A percentile compares a stretch with the other conserved stretches of the same genome.
phyloP scores from a whole-genome alignment of 2,329 filamentous ascomycete species.

The Clarireedia paspali region DNA sequence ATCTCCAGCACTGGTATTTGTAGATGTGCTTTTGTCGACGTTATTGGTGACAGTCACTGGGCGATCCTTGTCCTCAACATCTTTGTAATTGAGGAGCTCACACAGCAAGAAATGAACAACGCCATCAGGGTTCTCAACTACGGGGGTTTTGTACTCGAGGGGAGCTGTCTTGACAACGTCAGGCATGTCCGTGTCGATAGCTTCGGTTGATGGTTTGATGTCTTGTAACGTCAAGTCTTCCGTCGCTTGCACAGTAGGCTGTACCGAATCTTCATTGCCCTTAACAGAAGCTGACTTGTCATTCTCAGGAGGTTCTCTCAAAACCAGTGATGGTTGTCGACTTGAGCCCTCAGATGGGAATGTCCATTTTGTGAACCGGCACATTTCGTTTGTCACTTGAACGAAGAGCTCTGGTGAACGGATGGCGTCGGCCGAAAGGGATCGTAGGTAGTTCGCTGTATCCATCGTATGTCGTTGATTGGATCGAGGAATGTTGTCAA shows the following conservation, averaged over 20 bases:
- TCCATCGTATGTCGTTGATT: conserved; percentile 54
- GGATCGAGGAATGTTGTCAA: conserved; percentile 47
- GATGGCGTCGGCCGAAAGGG: conserved; percentile 71
- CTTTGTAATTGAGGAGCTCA: conserved; percentile 84
- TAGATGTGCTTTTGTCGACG: conserved; percentile 13
- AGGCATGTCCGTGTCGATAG: conserved; percentile 49
- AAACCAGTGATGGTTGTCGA: conserved; percentile 37
- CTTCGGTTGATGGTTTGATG: conserved; percentile 54
- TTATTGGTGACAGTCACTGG: conserved; percentile 22
- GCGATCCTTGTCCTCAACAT: conserved; percentile 79
- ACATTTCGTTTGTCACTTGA: conserved; percentile 75
- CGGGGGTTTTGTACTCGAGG: conserved; percentile 68
- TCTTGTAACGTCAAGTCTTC: conserved; percentile 34
- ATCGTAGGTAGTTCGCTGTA: conserved; percentile 63
- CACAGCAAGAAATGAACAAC: conserved; percentile 92
- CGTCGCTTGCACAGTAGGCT: conserved; percentile 29
- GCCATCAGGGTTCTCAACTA: conserved; percentile 87
- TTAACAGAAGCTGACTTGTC: conserved; percentile 12
- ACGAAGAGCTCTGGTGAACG: conserved; percentile 82
- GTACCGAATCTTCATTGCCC: conserved; percentile 23
- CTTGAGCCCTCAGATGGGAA: conserved; percentile 28
- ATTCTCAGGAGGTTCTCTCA: conserved; percentile 20
- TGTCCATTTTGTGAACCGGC: conserved; percentile 61
- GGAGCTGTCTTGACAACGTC: conserved; percentile 54
- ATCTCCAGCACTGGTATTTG: conserved; percentile 19